phyloP scores from a whole-genome alignment of 192 early-diverging fungal genomes.

The Entophlyctis luteolus region DNA sequence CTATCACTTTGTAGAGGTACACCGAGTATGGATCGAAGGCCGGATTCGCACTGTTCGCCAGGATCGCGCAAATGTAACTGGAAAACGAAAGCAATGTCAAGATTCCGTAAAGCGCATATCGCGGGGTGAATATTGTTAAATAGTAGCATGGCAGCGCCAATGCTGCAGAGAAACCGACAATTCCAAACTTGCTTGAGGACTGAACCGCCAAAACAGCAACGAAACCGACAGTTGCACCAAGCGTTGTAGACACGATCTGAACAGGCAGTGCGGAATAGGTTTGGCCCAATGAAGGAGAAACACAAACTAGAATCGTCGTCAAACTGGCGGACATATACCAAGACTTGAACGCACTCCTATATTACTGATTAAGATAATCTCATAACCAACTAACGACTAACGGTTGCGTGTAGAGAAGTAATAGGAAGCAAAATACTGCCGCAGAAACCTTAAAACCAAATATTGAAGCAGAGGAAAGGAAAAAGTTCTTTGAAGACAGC shows the following conservation, averaged over 20 bases:
- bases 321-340: conserved; percentile 18
- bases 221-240: conserved; percentile 7
- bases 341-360: conserved; percentile 10
- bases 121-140: not conserved
- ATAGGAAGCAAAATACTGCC: not conserved
- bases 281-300: conserved; percentile 23
- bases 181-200: not conserved
- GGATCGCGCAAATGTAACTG: not conserved
- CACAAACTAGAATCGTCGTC: conserved; percentile 13
- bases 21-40: not conserved
- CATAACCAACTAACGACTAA: not conserved
- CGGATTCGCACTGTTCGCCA: conserved; percentile 17
- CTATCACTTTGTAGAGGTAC: conserved; percentile 11
- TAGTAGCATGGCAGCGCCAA: conserved; percentile 4
- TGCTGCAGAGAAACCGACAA: conserved; percentile 9
- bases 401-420: conserved; percentile 6
- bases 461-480: conserved; percentile 13
- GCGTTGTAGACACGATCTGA: conserved; percentile 14
- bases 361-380: not conserved
- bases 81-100: conserved; percentile 17
- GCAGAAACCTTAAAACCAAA: conserved; percentile 13
- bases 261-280: conserved; percentile 21
- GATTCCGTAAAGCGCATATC: conserved; percentile 16
- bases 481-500: conserved; percentile 1
- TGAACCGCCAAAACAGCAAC: conserved; percentile 9